Conservation (phyloP, 2,329 filamentous ascomycete genomes). For the Monosporascus sp. region DNA sequence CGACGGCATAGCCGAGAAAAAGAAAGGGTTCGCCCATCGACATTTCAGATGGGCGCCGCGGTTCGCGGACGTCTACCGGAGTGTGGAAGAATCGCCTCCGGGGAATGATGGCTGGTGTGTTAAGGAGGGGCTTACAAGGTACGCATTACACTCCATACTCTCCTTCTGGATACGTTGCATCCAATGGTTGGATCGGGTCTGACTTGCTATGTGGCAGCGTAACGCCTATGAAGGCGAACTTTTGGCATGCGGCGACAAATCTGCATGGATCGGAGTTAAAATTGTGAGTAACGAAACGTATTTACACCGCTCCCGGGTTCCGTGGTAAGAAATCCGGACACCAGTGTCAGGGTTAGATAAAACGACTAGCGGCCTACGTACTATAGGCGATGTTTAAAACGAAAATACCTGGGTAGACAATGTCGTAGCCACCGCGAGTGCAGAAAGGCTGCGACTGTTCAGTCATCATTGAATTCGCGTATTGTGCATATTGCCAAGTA, state of each 20-base stretch:
- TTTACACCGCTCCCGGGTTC: too few species aligned
- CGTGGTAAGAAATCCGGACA: too few species aligned
- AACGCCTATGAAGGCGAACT: conserved; percentile 87
- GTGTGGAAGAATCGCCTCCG: conserved; percentile 71
- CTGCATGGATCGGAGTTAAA: conserved; percentile 67
- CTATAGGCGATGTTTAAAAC: too few species aligned
- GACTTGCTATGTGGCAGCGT: conserved; percentile 50
- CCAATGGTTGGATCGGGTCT: neutral
- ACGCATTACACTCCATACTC: conserved; percentile 20
- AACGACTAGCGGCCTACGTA: too few species aligned
- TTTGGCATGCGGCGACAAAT: conserved; percentile 67
- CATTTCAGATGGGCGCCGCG: conserved; percentile 94
- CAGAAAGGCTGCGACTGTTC: too few species aligned
- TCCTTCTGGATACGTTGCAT: neutral
- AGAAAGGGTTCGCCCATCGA: conserved; percentile 61
- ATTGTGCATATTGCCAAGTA: conserved; percentile 1
- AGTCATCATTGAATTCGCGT: neutral
- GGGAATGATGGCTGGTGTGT: conserved; percentile 94
- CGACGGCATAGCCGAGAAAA: conserved; percentile 30
- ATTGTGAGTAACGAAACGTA: conserved; percentile 59
- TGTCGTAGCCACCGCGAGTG: too few species aligned
- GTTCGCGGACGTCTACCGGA: conserved; percentile 81
- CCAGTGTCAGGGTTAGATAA: too few species aligned
- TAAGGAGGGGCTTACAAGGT: conserved; percentile 82
- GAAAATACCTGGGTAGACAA: too few species aligned